Conservation (phyloP, 75 land plant genomes). For the Cupressus sempervirens region DNA sequence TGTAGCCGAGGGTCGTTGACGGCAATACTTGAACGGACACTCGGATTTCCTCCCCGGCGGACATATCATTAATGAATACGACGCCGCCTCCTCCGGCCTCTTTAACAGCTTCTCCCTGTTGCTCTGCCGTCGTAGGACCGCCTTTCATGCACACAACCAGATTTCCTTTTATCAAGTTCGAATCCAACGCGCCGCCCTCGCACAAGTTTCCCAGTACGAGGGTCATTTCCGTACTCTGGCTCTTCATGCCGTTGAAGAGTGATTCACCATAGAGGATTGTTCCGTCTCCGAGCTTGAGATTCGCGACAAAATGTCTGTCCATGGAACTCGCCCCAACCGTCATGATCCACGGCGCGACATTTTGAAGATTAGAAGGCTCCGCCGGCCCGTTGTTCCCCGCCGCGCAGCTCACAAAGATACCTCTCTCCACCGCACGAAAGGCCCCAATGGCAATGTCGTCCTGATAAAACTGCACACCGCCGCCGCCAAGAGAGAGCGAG, state of each 20-base stretch:
- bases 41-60: neutral
- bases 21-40: neutral
- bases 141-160: neutral
- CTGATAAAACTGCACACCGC: neutral
- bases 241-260: too few relatives aligned
- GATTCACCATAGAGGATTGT: neutral
- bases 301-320: neutral
- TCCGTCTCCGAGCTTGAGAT: neutral
- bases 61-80: neutral
- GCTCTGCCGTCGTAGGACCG: neutral
- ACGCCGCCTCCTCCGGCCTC: neutral
- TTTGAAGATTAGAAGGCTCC: neutral
- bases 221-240: neutral
- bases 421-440: constrained; percentile 9
- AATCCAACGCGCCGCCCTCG: neutral
- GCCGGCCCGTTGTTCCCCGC: constrained; percentile 23
- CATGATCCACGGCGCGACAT: neutral
- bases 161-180: too few relatives aligned
- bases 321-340: neutral
- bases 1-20: neutral
- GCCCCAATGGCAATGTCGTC: constrained; percentile 20
- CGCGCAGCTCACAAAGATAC: constrained; percentile 10
- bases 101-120: neutral
- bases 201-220: neutral
- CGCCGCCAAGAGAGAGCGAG: constrained; percentile 19